Percentiles rank a stretch among this genome's conserved stretches.
Conservation (phyloP, 202 grass and related monocot species). For the Digitaria exilis region DNA sequence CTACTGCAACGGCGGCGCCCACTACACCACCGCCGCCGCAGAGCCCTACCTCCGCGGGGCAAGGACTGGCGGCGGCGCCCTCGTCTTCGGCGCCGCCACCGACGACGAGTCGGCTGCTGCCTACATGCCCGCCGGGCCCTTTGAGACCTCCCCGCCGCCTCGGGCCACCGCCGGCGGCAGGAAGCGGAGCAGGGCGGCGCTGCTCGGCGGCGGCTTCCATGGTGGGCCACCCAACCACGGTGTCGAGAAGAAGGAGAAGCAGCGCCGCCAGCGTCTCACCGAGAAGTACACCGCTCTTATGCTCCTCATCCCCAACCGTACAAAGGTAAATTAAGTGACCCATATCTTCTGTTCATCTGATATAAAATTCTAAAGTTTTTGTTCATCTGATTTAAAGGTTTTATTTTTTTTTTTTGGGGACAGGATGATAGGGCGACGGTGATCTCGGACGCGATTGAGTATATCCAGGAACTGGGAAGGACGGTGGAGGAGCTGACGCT, state of each 20-base stretch:
- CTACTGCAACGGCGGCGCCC: conserved; percentile 49
- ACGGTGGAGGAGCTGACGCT: conserved; percentile 85
- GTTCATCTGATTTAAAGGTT: no score
- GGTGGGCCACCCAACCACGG: conserved; percentile 30
- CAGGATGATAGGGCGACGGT: conserved; percentile 87
- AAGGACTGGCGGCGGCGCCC: conserved; percentile 34
- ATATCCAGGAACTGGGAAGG: conserved; percentile 87
- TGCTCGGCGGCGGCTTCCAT: conserved; percentile 10
- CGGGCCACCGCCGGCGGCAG: conserved; percentile 30
- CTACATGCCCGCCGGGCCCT: conserved; percentile 39
- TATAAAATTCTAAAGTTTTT: no score
- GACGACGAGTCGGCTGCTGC: conserved; percentile 46
- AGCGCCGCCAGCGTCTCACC: conserved; percentile 72
- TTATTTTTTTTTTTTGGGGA: background rate
- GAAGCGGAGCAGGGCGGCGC: conserved; percentile 35
- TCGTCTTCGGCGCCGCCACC: conserved; percentile 41
- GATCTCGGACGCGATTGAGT: conserved; percentile 87
- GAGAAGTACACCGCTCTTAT: conserved; percentile 85
- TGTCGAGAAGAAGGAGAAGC: conserved; percentile 96
- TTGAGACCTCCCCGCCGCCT: conserved; percentile 40
- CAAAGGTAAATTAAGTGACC: conserved; percentile 56
- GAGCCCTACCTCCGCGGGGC: conserved; percentile 31
- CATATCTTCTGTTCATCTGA: background rate
- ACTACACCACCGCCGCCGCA: conserved; percentile 21
- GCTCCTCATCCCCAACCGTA: conserved; percentile 85